A percentile compares a stretch with the other conserved stretches of the same genome.
phyloP scores from a whole-genome alignment of 2,329 filamentous ascomycete genomes.

The Cladophialophora chaetospira region DNA sequence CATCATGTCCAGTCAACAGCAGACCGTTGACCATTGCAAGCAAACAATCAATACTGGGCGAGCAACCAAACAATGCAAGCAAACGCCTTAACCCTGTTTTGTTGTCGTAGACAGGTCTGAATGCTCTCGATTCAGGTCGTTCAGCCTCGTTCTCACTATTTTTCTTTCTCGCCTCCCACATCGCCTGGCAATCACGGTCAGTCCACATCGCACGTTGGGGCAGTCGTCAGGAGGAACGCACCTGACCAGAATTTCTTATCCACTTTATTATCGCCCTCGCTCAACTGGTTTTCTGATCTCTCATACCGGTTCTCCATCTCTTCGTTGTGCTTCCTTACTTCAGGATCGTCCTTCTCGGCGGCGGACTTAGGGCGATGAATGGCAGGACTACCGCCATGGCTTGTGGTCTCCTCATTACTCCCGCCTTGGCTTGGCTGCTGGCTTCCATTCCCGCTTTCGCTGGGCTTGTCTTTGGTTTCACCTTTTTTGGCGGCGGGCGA shows the following conservation, averaged over 20 bases:
- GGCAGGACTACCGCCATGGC: constrained; percentile 20
- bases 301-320: constrained; percentile 24
- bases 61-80: too few species aligned
- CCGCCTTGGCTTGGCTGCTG: constrained; percentile 5
- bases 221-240: constrained; percentile 8
- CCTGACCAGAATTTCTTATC: constrained; percentile 33
- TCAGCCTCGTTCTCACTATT: neutral
- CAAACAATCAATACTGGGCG: too few species aligned
- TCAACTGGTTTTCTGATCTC: constrained; percentile 29
- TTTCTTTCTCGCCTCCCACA: constrained; percentile 19
- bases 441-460: constrained; percentile 1
- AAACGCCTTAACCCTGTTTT: too few species aligned
- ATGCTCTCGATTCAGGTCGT: neutral
- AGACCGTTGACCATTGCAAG: too few species aligned
- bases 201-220: neutral
- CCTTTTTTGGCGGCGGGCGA: constrained; percentile 27
- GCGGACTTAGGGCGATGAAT: constrained; percentile 32
- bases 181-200: constrained; percentile 23
- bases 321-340: constrained; percentile 33
- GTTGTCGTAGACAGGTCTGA: too few species aligned
- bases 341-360: constrained; percentile 30
- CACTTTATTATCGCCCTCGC: constrained; percentile 34
- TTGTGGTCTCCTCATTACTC: neutral
- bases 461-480: too few species aligned
- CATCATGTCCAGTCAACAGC: too few species aligned